Conservation (phyloP, 768 basidiomycete species). For the Trametes villosa region DNA sequence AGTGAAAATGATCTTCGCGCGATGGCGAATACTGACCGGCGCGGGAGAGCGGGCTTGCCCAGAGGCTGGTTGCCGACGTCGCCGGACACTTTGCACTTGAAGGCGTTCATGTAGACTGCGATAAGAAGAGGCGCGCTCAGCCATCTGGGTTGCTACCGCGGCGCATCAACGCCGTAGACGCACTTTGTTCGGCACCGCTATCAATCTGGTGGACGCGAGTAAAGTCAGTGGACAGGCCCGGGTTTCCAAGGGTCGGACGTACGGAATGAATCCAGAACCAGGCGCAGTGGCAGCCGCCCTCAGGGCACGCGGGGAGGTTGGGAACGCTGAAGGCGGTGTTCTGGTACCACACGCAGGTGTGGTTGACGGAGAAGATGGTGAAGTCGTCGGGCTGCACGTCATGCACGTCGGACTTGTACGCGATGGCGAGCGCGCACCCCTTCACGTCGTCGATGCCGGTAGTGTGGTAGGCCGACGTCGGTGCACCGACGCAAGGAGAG, state of each 20-base stretch:
- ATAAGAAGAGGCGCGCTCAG: neutral
- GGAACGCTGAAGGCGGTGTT: constrained; percentile 48
- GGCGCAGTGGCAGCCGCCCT: constrained; percentile 48
- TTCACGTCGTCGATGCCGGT: constrained; percentile 36
- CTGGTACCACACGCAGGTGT: constrained; percentile 47
- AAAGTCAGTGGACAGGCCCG: neutral
- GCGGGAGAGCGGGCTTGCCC: constrained; percentile 37
- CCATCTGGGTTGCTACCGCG: too few species aligned
- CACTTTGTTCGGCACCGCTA: constrained; percentile 43
- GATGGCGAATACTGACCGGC: constrained; percentile 27
- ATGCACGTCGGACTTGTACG: constrained; percentile 44
- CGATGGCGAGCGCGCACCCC: constrained; percentile 48
- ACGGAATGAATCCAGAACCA: constrained; percentile 46
- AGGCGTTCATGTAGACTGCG: constrained; percentile 44
- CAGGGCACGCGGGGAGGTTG: constrained; percentile 47
- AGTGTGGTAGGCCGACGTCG: constrained; percentile 35
- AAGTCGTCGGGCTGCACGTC: constrained; percentile 47
- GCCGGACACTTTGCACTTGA: constrained; percentile 44
- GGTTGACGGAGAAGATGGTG: constrained; percentile 47
- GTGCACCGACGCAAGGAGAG: constrained; percentile 30
- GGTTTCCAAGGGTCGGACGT: neutral
- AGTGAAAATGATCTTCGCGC: neutral
- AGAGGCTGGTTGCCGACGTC: constrained; percentile 35
- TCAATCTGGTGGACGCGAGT: constrained; percentile 26
- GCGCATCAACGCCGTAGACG: constrained; percentile 7